Evolutionary conservation across 257 asterid genomes (phyloP).

Genomic region (Solanum etuberosum): DNA sequence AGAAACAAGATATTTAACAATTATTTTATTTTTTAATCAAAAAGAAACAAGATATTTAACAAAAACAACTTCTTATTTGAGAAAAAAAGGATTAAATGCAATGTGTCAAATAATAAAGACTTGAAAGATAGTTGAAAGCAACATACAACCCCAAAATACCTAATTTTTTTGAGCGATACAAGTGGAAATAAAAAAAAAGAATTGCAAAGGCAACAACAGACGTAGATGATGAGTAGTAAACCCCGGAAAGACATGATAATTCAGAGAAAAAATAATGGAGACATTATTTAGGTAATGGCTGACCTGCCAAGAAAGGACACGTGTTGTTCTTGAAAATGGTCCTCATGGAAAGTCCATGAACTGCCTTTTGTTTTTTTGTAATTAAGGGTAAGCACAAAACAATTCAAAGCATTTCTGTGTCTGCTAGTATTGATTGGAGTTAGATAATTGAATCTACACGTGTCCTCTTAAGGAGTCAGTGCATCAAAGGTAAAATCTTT

Average conservation of each 20-base stretch:
- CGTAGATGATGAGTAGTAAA: not conserved
- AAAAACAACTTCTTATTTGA: too few species aligned
- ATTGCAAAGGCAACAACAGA: not conserved
- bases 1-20: too few species aligned
- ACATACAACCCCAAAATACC: not conserved
- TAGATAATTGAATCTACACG: constrained; percentile 78
- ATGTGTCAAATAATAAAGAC: not conserved
- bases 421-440: constrained; percentile 62
- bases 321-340: constrained; percentile 34
- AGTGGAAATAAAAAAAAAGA: not conserved
- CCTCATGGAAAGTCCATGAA: constrained; percentile 35
- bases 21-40: too few species aligned
- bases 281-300: not conserved
- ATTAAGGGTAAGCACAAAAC: not conserved
- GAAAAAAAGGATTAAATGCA: not conserved
- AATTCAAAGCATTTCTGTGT: constrained; percentile 9
- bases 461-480: constrained; percentile 32
- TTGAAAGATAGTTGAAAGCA: not conserved
- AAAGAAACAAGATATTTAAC: too few species aligned
- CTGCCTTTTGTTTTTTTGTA: not conserved
- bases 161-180: not conserved
- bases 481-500: constrained; percentile 27
- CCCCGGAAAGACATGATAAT: constrained; percentile 17
- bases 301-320: constrained; percentile 39
- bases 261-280: not conserved